phyloP scores from a whole-genome alignment of 2,329 filamentous ascomycete genomes.

The Falciphora oryzae region DNA sequence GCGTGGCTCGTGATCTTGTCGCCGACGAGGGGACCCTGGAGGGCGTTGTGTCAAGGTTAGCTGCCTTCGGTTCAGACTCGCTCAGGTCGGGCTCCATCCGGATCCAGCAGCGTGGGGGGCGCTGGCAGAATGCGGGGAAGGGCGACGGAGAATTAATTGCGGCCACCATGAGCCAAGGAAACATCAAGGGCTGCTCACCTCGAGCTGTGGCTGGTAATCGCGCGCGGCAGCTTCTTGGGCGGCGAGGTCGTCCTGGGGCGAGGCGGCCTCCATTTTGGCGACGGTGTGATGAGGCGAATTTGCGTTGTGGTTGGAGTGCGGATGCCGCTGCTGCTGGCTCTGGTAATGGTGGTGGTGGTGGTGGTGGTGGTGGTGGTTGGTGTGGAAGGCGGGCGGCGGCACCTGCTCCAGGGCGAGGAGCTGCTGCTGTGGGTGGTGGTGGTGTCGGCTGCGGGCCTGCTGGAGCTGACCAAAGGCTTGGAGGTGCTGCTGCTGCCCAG shows the following conservation, averaged over 20 bases:
- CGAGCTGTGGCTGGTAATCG: slow-evolving; percentile 51
- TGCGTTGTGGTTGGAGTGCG: slow-evolving; percentile 8
- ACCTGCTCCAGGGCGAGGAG: no score
- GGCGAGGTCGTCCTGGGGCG: slow-evolving; percentile 37
- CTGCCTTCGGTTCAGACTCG: not conserved
- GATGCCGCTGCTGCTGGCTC: slow-evolving; percentile 13
- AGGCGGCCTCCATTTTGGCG: slow-evolving; percentile 29
- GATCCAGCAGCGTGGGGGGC: slow-evolving; percentile 2
- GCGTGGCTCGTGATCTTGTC: slow-evolving; percentile 68
- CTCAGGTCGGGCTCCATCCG: no score
- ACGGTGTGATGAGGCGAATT: slow-evolving; percentile 5
- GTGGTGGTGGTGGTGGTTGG: slow-evolving; percentile 16
- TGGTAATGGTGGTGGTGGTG: slow-evolving; percentile 14
- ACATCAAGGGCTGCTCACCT: slow-evolving; percentile 37
- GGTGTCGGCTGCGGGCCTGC: slow-evolving; percentile 15
- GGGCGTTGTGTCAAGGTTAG: slow-evolving; percentile 4
- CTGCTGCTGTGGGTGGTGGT: slow-evolving; percentile 15
- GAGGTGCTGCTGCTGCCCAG: slow-evolving; percentile 15
- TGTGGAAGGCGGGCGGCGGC: slow-evolving; percentile 12
- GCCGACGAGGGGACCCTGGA: slow-evolving; percentile 76
- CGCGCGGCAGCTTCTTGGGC: slow-evolving; percentile 57
- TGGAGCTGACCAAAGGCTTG: slow-evolving; percentile 13
- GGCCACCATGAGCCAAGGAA: not conserved
- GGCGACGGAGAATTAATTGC: not conserved
- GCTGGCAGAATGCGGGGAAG: slow-evolving; percentile 12